Percentiles rank a stretch among this genome's conserved stretches.
phyloP scores from a whole-genome alignment of 768 basidiomycete species.

The Pisolithus albus region DNA sequence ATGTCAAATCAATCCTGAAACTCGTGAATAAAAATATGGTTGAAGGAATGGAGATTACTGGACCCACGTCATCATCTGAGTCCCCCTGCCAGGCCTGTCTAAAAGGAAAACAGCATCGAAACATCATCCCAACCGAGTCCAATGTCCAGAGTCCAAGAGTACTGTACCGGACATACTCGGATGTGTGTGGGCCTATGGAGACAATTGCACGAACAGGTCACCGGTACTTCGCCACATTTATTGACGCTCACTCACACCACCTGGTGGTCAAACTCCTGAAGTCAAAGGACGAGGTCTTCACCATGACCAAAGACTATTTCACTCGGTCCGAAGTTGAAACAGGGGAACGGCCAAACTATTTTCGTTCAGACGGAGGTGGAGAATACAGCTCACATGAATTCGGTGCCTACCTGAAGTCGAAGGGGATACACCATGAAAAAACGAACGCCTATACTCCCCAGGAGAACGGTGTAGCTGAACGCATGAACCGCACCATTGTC shows the following conservation, averaged over 20 bases:
- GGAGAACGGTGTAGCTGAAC: slow-evolving; percentile 40
- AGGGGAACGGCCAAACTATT: slow-evolving; percentile 10
- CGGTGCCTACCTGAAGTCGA: slow-evolving; percentile 3
- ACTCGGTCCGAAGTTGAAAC: slow-evolving; percentile 6
- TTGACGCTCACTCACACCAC: slow-evolving; percentile 15
- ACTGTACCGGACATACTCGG: slow-evolving; percentile 6
- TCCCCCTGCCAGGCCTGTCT: slow-evolving; percentile 14
- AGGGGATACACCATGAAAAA: slow-evolving; percentile 13
- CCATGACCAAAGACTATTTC: slow-evolving; percentile 10
- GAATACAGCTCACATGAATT: slow-evolving; percentile 14
- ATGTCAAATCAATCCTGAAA: background rate
- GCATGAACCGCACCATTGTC: slow-evolving; percentile 30
- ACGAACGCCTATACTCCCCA: slow-evolving; percentile 25
- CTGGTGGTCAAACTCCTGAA: slow-evolving; percentile 9
- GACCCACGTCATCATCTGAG: background rate
- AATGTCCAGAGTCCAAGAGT: background rate
- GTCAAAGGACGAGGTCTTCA: slow-evolving; percentile 7
- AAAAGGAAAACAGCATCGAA: slow-evolving; percentile 16
- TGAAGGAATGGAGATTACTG: background rate
- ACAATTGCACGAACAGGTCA: slow-evolving; percentile 3
- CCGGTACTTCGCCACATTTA: slow-evolving; percentile 15
- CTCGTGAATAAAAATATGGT: slow-evolving; percentile 6
- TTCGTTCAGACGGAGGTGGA: slow-evolving; percentile 18
- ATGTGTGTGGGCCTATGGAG: slow-evolving; percentile 18
- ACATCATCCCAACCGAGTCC: slow-evolving; percentile 8